Evolutionary conservation across 768 basidiomycete species (phyloP).

Genomic region (Fomitopsis serialis): DNA sequence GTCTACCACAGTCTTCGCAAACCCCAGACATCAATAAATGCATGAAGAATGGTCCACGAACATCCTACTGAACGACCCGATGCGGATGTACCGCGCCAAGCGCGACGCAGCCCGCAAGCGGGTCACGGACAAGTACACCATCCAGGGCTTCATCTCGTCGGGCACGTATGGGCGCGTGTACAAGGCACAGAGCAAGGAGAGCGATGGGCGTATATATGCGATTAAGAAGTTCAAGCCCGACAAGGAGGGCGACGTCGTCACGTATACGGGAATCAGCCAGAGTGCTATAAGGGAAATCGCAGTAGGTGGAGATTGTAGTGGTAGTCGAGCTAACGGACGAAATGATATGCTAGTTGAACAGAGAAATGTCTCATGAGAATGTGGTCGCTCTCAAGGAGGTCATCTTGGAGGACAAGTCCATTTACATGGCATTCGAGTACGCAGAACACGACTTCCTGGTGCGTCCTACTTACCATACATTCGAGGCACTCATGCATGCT

Average conservation of each 20-base stretch:
- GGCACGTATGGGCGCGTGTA: slow-evolving; percentile 99
- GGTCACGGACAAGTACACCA: slow-evolving; percentile 80
- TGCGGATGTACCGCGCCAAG: slow-evolving; percentile 80
- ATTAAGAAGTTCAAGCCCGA: slow-evolving; percentile 99
- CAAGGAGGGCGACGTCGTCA: slow-evolving; percentile 94
- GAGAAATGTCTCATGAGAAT: slow-evolving; percentile 88
- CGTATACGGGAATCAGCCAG: slow-evolving; percentile 97
- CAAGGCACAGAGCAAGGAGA: slow-evolving; percentile 81
- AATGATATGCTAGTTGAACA: slow-evolving; percentile 57
- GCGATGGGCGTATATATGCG: slow-evolving; percentile 72
- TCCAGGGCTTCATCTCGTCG: slow-evolving; percentile 96
- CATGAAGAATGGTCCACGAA: slow-evolving; percentile 23
- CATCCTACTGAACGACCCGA: slow-evolving; percentile 59
- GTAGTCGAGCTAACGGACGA: background rate
- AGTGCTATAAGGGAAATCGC: slow-evolving; percentile 97
- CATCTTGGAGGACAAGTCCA: slow-evolving; percentile 95
- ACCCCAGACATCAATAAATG: background rate
- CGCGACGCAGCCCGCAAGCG: slow-evolving; percentile 63
- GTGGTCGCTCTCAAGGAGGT: slow-evolving; percentile 90
- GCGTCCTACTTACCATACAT: slow-evolving; percentile 19
- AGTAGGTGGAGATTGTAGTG: slow-evolving; percentile 32
- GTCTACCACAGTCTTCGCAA: too few relatives aligned
- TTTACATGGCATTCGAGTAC: slow-evolving; percentile 99
- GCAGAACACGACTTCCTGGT: slow-evolving; percentile 98
- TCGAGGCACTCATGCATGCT: background rate